Evolutionary conservation across 768 basidiomycete species (phyloP), one percentile per base, ranked within the genome.

Genomic region (Leccinum arenicola): DNA sequence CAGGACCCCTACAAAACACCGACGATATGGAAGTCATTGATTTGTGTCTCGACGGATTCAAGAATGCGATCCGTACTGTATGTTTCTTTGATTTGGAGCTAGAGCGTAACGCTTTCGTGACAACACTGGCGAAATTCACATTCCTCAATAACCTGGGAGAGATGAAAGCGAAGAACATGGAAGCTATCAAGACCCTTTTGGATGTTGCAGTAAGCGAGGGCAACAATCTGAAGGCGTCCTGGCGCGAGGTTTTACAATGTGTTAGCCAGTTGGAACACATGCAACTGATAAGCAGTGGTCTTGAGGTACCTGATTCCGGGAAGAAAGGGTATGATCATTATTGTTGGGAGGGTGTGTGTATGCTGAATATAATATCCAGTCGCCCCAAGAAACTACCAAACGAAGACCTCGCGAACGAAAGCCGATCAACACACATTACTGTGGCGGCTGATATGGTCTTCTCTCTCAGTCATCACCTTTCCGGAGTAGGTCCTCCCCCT

Each of bases 391-490:
- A 88, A 72, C 71, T 87, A 29, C 84, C 92, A 10, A 88, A 92
- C 15, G 97, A 98, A 72, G 96, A 98, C 69, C 81, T 99, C 23
- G 97, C 95, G 0, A 94, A 93, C 61, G 97, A 98, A 74, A 95
- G 96, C 68, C 84, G 95, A 52, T 98, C 97, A 12, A 95, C 94
- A 1, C 95, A 98, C 71, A 97, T 99, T 63, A 98, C 96, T 0
- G 96, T 98, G 45, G 95, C 97, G 1, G 93, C 97, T 6, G 97
- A 99, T 71, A 98, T 98, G 95, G 95, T 99, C 33, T 99, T 99
- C 76, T 98, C 95, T 8, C 79, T 93, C 11, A 96, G 94, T 63
- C 94, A 95, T 69, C 93, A 93, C 66, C 79, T 99, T 33, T 93
- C 94, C 33, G 97, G 97, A 52, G 96, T 98, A 75, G 48, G 91